Evolutionary conservation across 805 yeast genomes (phyloP), one percentile per base, ranked within the genome.

Genomic region (Candida bentonensis): DNA sequence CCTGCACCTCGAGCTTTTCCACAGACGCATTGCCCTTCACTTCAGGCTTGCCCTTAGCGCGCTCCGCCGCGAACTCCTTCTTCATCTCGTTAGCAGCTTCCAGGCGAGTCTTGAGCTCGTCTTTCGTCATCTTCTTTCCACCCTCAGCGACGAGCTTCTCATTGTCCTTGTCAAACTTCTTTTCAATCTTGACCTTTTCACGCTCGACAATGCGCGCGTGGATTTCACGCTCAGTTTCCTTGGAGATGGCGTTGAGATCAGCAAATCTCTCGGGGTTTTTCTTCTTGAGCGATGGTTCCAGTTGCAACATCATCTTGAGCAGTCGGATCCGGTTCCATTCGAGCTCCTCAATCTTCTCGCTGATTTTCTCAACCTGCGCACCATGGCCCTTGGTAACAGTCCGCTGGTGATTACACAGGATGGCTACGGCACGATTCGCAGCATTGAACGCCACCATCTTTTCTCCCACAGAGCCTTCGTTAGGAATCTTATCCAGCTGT

Each of bases 401-500:
- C 63, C 96, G 79, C 70, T 88, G 97, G 73, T 88, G 97, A 70
- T 88, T 88, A 82, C 97, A 88, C 55, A 88, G 67, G 48, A 88
- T 86, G 3, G 97, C 97, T 47, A 88, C 97, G 2, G 89, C 82
- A 62, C 96, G 76, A 60, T 88, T 88, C 1, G 97, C 97, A 20
- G 96, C 96, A 63, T 89, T 88, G 63, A 81, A 88, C 49, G 75
- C 78, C 46, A 88, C 79, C 43, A 88, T 79, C 55, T 86, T 89
- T 59, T 88, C 96, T 21, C 82, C 80, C 3, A 85, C 82, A 0
- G 94, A 76, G 22, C 96, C 96, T 57, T 76, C 82, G 59, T 85
- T 82, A n/a, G 80, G 72, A 52, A 89, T 86, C 54, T 79, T 65
- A 58, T 83, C 95, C 48, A 89, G 63, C 60, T 86, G 95, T 56